Percentiles rank a stretch among this genome's conserved stretches.
These are phyloP conservation scores for Amaranthus cruentus DNA, from an alignment of 148 eudicot species.

Conservation along the genomic window DNA sequence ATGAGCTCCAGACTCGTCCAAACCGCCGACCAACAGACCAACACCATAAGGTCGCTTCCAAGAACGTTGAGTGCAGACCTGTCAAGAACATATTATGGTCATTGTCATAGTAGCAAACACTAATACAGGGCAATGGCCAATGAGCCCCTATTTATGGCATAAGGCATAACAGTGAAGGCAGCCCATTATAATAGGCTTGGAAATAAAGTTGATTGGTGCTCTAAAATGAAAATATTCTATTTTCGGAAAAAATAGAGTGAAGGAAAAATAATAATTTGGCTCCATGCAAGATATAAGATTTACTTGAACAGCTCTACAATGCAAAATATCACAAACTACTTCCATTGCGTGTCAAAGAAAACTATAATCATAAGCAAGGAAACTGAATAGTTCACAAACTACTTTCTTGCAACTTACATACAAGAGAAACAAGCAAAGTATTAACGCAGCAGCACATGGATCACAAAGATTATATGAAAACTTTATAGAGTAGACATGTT, in stretches of 20 bases:
- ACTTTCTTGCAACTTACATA: neutral
- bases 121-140: neutral
- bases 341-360: neutral
- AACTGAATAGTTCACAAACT: neutral
- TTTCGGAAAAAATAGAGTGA: neutral
- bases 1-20: constrained; percentile 96
- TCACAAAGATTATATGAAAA: neutral
- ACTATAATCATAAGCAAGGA: neutral
- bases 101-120: neutral
- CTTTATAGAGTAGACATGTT: neutral
- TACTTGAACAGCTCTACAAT: neutral
- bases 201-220: neutral
- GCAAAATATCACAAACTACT: neutral
- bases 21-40: constrained; percentile 86
- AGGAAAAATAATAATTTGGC: neutral
- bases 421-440: neutral
- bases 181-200: neutral
- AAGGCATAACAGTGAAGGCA: neutral
- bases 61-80: constrained; percentile 97
- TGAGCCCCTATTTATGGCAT: neutral
- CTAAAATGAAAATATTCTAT: neutral
- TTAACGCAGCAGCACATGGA: neutral
- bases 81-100: constrained; percentile 8
- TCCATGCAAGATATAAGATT: neutral
- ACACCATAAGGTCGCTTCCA: constrained; percentile 99